Evolutionary conservation across 306 rosid species (phyloP).

Genomic region (Rosa rugosa): DNA sequence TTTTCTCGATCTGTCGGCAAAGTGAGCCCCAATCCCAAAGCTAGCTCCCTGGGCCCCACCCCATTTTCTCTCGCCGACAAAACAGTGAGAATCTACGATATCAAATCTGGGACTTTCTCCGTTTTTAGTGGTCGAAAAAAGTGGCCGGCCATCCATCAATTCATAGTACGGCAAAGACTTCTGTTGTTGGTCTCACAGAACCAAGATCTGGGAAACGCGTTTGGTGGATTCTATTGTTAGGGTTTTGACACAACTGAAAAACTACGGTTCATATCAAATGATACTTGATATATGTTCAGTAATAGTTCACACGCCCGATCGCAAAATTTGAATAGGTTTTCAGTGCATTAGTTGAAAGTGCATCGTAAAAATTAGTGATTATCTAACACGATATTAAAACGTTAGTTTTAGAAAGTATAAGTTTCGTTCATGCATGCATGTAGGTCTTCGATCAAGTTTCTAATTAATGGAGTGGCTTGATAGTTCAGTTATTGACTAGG

Average conservation of each 20-base stretch:
- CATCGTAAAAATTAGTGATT: too few species aligned
- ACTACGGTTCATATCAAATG: too few species aligned
- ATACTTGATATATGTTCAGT: too few species aligned
- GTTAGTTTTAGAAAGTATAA: too few species aligned
- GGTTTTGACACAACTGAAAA: not conserved
- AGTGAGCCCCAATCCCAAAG: conserved; percentile 33
- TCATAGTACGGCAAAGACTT: not conserved
- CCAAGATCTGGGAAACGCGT: not conserved
- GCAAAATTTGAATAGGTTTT: too few species aligned
- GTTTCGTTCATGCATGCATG: too few species aligned
- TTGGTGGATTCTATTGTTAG: not conserved
- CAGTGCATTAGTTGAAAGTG: too few species aligned
- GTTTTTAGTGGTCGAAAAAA: conserved; percentile 25
- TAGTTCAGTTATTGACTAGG: too few species aligned
- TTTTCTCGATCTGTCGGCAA: conserved; percentile 45
- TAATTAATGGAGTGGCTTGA: too few species aligned
- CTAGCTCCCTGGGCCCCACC: not conserved
- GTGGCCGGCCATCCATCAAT: conserved; percentile 13
- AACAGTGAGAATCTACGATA: conserved; percentile 25
- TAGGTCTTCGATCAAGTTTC: too few species aligned
- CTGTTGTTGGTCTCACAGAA: not conserved
- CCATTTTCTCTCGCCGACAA: conserved; percentile 52
- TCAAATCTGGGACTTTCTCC: not conserved
- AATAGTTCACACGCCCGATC: too few species aligned
- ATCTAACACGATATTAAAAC: too few species aligned